phyloP scores from a whole-genome alignment of 2,329 filamentous ascomycete species.

The Hymenoscyphus repandus region DNA sequence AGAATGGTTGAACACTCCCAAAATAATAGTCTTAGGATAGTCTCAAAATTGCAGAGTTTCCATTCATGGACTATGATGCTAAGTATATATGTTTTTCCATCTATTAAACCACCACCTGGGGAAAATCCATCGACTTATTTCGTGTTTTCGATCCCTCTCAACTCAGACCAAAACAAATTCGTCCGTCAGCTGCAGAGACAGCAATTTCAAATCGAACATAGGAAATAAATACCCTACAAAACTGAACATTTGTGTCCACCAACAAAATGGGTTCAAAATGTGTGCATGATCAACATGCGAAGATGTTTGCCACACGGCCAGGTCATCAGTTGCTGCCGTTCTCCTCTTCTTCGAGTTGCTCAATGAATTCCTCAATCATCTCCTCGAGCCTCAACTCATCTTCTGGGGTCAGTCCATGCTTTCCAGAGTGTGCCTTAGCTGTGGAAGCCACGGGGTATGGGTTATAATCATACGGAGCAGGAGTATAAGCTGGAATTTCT shows the following conservation, averaged over 20 bases:
- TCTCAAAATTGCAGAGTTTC: not conserved
- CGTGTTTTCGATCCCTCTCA: not conserved
- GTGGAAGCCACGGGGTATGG: not conserved
- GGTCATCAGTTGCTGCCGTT: not conserved
- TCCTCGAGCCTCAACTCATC: slow-evolving; percentile 1
- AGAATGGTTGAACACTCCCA: slow-evolving; percentile 10
- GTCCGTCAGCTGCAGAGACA: not conserved
- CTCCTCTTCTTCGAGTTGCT: not conserved
- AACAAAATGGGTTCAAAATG: slow-evolving; percentile 1
- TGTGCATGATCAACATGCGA: not conserved
- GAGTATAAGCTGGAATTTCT: not conserved
- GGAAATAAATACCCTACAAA: slow-evolving; percentile 8
- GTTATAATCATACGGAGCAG: not conserved
- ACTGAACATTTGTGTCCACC: slow-evolving; percentile 7
- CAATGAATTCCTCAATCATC: slow-evolving; percentile 1
- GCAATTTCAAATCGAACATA: slow-evolving; percentile 7
- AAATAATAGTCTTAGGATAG: not conserved
- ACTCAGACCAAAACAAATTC: slow-evolving; percentile 1
- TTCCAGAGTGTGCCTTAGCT: not conserved
- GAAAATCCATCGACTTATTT: not conserved
- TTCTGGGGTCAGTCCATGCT: not conserved
- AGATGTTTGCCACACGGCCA: not conserved
- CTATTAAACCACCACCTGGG: slow-evolving; percentile 1
- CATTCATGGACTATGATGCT: slow-evolving; percentile 3
- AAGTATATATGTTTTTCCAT: slow-evolving; percentile 1